Percentiles rank a stretch among this genome's conserved stretches.
Evolutionary conservation across 2,329 filamentous ascomycete genomes (phyloP).

Genomic region (Ascochyta lentis): DNA sequence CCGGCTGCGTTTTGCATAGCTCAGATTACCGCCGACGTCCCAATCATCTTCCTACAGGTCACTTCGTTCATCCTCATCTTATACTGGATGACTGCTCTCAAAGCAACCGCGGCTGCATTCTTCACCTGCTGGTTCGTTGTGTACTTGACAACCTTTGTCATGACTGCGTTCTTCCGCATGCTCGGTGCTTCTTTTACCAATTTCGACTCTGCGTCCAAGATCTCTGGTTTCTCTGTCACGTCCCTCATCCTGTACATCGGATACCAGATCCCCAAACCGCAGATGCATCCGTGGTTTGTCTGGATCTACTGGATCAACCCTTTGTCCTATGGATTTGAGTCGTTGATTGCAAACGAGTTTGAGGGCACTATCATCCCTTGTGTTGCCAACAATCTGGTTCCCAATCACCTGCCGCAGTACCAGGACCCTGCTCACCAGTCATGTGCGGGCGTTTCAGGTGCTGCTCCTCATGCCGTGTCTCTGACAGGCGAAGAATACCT

Average conservation of each 20-base stretch:
- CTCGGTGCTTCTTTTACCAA: conserved; percentile 73
- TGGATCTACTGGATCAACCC: conserved; percentile 74
- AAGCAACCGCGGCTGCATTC: conserved; percentile 73
- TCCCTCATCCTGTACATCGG: conserved; percentile 70
- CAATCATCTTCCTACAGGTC: conserved; percentile 65
- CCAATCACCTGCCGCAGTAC: conserved; percentile 58
- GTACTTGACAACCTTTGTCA: conserved; percentile 72
- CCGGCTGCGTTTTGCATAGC: conserved; percentile 76
- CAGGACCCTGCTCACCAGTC: conserved; percentile 52
- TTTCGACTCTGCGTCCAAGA: conserved; percentile 63
- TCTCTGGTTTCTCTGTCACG: conserved; percentile 60
- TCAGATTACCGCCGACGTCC: conserved; percentile 69
- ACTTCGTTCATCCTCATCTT: conserved; percentile 66
- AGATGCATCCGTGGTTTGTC: conserved; percentile 62
- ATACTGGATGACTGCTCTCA: conserved; percentile 84
- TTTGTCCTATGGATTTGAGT: conserved; percentile 78
- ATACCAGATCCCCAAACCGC: conserved; percentile 60
- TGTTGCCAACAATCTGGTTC: conserved; percentile 58
- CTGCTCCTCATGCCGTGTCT: conserved; percentile 54
- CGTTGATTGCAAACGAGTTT: conserved; percentile 74
- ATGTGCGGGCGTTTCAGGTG: conserved; percentile 67
- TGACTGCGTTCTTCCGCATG: conserved; percentile 83
- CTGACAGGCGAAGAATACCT: conserved; percentile 68
- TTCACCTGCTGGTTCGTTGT: conserved; percentile 81
- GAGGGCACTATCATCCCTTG: conserved; percentile 56